These are phyloP conservation scores for Debaryomycetaceae sp. DNA, from an alignment of 1,139 yeast genomes.

Conservation along the genomic window DNA sequence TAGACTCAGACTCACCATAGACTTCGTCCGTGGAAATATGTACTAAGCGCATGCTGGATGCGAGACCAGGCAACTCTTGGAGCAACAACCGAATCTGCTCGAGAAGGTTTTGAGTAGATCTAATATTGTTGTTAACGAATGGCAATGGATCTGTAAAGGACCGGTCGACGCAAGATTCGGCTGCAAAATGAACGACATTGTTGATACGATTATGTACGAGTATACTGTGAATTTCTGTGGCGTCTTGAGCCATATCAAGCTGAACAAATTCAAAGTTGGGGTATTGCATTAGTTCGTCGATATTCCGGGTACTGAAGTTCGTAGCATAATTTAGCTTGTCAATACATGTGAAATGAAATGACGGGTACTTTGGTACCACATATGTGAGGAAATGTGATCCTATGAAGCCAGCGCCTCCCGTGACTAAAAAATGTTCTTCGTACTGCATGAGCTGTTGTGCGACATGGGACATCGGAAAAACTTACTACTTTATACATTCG, in stretches of 20 bases:
- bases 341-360: slow-evolving; percentile 38
- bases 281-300: slow-evolving; percentile 22
- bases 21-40: slow-evolving; percentile 64
- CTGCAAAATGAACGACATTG: slow-evolving; percentile 51
- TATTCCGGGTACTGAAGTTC: slow-evolving; percentile 12
- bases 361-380: slow-evolving; percentile 34
- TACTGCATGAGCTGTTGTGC: slow-evolving; percentile 6
- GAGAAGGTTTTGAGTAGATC: slow-evolving; percentile 47
- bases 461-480: no score
- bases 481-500: no score
- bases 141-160: slow-evolving; percentile 45
- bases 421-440: slow-evolving; percentile 33
- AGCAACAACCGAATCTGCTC: slow-evolving; percentile 32
- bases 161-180: slow-evolving; percentile 55
- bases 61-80: slow-evolving; percentile 3
- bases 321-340: slow-evolving; percentile 44
- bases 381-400: slow-evolving; percentile 48
- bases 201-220: no score
- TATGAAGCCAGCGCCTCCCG: slow-evolving; percentile 62
- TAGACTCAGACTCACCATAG: slow-evolving; percentile 37
- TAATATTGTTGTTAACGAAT: slow-evolving; percentile 45
- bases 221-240: no score
- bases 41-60: slow-evolving; percentile 21
- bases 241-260: slow-evolving; percentile 35
- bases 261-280: slow-evolving; percentile 22